Base-by-base conservation (phyloP, 129 eudicot genomes). In the Gnaphalium uliginosum region DNA sequence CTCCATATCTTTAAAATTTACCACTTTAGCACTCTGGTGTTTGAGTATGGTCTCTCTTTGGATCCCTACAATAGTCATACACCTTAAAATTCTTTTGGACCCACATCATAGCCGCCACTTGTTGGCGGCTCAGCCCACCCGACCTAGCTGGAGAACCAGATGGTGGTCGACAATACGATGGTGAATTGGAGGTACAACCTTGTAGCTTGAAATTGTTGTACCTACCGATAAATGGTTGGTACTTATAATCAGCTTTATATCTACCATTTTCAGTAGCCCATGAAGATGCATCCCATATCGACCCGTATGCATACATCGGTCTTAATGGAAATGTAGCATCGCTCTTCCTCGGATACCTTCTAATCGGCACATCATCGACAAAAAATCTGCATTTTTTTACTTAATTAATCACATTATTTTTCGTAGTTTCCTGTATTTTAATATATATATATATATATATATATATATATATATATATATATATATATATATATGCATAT, bases 261-360 rank as follows among this genome's bases (percentile, higher is more conserved):
- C 74, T 86, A 14, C 98, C 98, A 15, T 88, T 80, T 74, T 92
- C 96, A 0, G 98, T 92, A 19, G 98, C 98, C 98, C 98, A 92
- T 8, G 91, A 82, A 10, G 98, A 92, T 50, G 98, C 98, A 76
- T 92, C 98, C 98, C 98, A 92, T 23, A 92, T 92, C 6, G 98
- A 92, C 22, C 96, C 98, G 48, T 92, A 92, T 24, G 83, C 70
- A 60, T 80, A 87, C 96, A 92, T 85, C 14, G 96, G 93, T 85
- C 93, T 87, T 41, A 63, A 9, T 4, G 98, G 96, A 61, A 92
- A 92, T 39, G 93, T 92, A 3, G 74, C 80, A 43, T 86, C 92
- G 14, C 86, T 80, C 79, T 89, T 93, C 59, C 88, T 82, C 0
- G 88, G 86, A 78, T 93, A 93, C 78, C 96, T 80, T 69, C 98